Base-by-base conservation (phyloP, 2,329 filamentous ascomycete genomes). In the Pseudogymnoascus sp. region DNA sequence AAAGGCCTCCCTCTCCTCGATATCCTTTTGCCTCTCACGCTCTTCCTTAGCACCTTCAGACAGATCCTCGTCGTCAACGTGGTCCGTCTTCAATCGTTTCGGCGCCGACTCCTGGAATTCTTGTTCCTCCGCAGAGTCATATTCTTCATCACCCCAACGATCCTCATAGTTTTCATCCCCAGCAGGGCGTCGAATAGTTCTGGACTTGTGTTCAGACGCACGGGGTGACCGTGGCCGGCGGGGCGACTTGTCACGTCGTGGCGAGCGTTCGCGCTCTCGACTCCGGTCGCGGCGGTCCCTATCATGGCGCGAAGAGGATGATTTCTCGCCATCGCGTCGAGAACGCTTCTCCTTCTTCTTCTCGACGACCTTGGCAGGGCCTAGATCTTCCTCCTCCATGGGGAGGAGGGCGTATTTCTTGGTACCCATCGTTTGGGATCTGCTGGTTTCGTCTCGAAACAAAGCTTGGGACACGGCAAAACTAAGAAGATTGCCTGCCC, bases 61-160 rank as follows among this genome's bases (percentile, higher is more conserved):
- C 20, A 87, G 70, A 4, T 75, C 76, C 7, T 76, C 73, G 3
- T 75, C 72, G 1, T 71, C 66, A 59, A 84, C 79, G 53, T 88
- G 85, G 58, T 73, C 78, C 28, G 88, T 75, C 69, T 89, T 86
- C 1, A 86, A 79, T 22, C 89, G 80, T 72, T 93, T 93, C 15
- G 85, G 79, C 1, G 86, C 83, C 0, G 89, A 88, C 66, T 89
- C 85, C 47, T 82, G 76, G 57, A 89, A 88, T 14, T 88, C 85
- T 1, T 77, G 77, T 33, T 53, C 47, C 28, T 77, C 78, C 20
- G 80, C 78, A 0, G 80, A 77, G 0, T 73, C 71, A 25, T 77
- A 76, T 67, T 90, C 88, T 69, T 92, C 88, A 67, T 94, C 90
- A 1, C 86, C 90, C 90, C 91, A 95, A 60, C 89, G 79, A 69